Conservation (phyloP, 202 grass and related monocot species). For the Panicum virgatum region DNA sequence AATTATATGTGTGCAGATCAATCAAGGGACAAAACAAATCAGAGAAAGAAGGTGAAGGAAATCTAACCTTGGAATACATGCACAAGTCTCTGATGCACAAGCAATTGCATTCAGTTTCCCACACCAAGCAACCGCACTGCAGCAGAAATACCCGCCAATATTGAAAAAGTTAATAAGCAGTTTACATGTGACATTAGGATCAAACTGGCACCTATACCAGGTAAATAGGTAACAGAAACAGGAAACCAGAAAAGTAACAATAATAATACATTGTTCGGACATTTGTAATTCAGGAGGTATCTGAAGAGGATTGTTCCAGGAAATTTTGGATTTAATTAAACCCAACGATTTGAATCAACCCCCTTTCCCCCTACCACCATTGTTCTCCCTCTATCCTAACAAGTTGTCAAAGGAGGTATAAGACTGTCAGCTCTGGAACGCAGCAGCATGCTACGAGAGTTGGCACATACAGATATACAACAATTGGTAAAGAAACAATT, state of each 20-base stretch:
- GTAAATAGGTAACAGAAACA: conserved; percentile 13
- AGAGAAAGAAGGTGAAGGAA: conserved; percentile 9
- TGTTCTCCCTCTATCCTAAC: neutral
- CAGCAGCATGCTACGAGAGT: neutral
- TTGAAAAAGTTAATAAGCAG: neutral
- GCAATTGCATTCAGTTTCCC: conserved; percentile 91
- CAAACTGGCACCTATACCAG: neutral
- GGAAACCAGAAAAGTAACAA: conserved; percentile 17
- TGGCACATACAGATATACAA: no score
- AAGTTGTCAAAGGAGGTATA: neutral
- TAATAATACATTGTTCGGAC: neutral
- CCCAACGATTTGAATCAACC: neutral
- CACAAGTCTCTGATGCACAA: conserved; percentile 92
- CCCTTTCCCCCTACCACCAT: neutral
- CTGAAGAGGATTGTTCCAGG: neutral
- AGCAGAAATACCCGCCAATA: conserved; percentile 36
- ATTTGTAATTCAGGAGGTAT: neutral
- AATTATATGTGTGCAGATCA: neutral
- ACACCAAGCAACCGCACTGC: conserved; percentile 89
- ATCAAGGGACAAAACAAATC: conserved; percentile 16
- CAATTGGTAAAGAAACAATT: no score
- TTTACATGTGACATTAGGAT: neutral
- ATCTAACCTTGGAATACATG: conserved; percentile 82
- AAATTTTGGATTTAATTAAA: neutral
- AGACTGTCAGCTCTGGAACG: neutral